phyloP scores from a whole-genome alignment of 805 yeast genomes.

The Starmerella potacharoeniae region DNA sequence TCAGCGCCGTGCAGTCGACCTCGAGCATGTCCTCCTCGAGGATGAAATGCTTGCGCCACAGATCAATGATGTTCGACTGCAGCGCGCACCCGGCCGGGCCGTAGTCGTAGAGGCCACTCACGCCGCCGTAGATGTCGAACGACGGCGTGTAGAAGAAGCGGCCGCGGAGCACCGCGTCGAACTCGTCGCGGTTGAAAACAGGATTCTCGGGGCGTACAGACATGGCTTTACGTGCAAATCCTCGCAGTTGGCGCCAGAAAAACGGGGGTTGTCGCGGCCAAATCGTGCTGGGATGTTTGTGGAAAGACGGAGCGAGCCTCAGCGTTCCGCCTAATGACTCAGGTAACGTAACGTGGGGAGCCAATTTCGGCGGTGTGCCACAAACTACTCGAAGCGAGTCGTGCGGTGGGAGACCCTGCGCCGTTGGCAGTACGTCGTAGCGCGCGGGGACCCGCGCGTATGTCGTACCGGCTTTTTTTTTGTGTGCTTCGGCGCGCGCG shows the following conservation, averaged over 20 bases:
- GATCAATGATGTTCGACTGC: conserved; percentile 88
- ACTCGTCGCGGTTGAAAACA: conserved; percentile 65
- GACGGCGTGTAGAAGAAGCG: conserved; percentile 97
- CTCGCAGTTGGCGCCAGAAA: conserved; percentile 5
- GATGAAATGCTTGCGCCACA: conserved; percentile 95
- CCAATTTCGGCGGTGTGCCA: background rate
- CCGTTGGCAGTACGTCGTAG: background rate
- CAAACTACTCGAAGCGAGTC: background rate
- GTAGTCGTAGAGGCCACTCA: conserved; percentile 92
- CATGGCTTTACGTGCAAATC: conserved; percentile 10
- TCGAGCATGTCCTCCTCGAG: conserved; percentile 98
- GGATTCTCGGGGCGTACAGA: conserved; percentile 13
- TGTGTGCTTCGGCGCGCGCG: no score
- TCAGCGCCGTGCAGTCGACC: conserved; percentile 94
- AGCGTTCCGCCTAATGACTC: background rate
- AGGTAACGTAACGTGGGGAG: background rate
- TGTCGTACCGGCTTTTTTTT: no score
- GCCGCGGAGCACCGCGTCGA: conserved; percentile 85
- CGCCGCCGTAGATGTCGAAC: conserved; percentile 96
- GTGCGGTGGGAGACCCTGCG: background rate
- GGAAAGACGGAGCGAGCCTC: background rate
- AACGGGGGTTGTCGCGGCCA: conserved; percentile 5
- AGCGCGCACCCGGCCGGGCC: conserved; percentile 99
- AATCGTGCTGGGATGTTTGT: conserved; percentile 3
- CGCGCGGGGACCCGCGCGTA: background rate